These are phyloP conservation scores for Penicillium sp. DNA, from an alignment of 2,329 filamentous ascomycete genomes.

Conservation along the genomic window DNA sequence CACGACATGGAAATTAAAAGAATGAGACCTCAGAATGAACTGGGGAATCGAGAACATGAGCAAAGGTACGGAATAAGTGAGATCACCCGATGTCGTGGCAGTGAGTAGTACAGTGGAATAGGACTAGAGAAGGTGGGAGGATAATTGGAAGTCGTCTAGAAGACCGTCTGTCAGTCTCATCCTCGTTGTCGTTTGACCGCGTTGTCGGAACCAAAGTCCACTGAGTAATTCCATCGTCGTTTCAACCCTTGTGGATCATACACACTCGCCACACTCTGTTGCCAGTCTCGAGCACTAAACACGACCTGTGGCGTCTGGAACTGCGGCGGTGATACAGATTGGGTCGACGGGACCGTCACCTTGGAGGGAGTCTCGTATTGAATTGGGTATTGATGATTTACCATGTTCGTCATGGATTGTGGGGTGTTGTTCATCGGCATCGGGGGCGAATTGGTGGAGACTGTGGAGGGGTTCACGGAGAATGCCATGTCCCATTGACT, in stretches of 20 bases:
- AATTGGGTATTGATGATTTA: conserved; percentile 34
- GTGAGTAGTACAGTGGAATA: not conserved
- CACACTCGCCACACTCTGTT: conserved; percentile 49
- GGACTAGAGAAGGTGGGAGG: not conserved
- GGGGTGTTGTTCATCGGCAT: conserved; percentile 37
- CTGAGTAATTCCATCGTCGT: conserved; percentile 43
- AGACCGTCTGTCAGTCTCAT: conserved; percentile 4
- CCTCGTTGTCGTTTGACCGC: conserved; percentile 35
- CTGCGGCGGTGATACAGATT: conserved; percentile 34
- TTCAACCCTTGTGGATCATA: conserved; percentile 48
- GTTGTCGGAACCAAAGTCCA: conserved; percentile 32
- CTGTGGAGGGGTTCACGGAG: conserved; percentile 61
- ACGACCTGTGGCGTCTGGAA: conserved; percentile 36
- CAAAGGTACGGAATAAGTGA: not conserved
- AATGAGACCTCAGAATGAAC: not conserved
- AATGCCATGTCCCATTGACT: conserved; percentile 97
- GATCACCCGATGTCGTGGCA: not conserved
- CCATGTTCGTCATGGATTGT: conserved; percentile 27
- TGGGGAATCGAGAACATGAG: not conserved
- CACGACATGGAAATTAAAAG: not conserved
- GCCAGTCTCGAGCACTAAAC: conserved; percentile 48
- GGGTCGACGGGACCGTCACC: conserved; percentile 29
- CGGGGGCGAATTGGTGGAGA: conserved; percentile 42
- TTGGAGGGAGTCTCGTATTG: conserved; percentile 35
- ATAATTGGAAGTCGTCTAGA: not conserved